phyloP scores from a whole-genome alignment of 495 filamentous ascomycete genomes.

The Penicillium goetzii region DNA sequence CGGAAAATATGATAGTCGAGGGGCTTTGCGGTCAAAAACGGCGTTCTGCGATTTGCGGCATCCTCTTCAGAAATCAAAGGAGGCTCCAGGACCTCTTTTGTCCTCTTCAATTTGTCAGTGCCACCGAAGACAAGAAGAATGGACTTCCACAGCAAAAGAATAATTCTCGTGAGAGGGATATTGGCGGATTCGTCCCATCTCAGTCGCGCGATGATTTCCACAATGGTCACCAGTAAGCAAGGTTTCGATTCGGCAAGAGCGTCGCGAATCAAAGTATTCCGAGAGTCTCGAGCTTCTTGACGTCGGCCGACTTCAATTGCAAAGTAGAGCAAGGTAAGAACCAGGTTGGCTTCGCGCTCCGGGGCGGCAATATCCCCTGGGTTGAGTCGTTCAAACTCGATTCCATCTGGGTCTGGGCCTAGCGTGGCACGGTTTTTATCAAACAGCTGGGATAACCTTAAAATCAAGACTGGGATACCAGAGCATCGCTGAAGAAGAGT shows the following conservation, averaged over 20 bases:
- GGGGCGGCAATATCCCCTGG: constrained; percentile 41
- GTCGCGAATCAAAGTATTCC: constrained; percentile 40
- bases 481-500: constrained; percentile 60
- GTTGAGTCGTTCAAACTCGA: constrained; percentile 37
- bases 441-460: constrained; percentile 62
- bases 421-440: constrained; percentile 47
- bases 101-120: constrained; percentile 65
- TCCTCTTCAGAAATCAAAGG: constrained; percentile 38
- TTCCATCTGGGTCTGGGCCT: constrained; percentile 35
- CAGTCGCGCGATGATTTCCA: constrained; percentile 73
- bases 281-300: constrained; percentile 37
- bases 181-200: constrained; percentile 83
- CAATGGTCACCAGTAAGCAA: constrained; percentile 69
- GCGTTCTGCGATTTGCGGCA: constrained; percentile 42
- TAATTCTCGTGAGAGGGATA: constrained; percentile 67
- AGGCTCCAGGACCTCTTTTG: constrained; percentile 63
- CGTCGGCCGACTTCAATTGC: constrained; percentile 67
- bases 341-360: constrained; percentile 53
- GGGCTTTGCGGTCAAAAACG: constrained; percentile 85
- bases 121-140: constrained; percentile 84
- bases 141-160: constrained; percentile 89
- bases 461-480: constrained; percentile 62
- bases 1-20: constrained; percentile 95
- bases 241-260: constrained; percentile 59
- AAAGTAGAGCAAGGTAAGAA: constrained; percentile 71